Percentiles rank a stretch among this genome's conserved stretches.
Conservation (phyloP, 2,329 filamentous ascomycete species). For the Neurospora sp. region DNA sequence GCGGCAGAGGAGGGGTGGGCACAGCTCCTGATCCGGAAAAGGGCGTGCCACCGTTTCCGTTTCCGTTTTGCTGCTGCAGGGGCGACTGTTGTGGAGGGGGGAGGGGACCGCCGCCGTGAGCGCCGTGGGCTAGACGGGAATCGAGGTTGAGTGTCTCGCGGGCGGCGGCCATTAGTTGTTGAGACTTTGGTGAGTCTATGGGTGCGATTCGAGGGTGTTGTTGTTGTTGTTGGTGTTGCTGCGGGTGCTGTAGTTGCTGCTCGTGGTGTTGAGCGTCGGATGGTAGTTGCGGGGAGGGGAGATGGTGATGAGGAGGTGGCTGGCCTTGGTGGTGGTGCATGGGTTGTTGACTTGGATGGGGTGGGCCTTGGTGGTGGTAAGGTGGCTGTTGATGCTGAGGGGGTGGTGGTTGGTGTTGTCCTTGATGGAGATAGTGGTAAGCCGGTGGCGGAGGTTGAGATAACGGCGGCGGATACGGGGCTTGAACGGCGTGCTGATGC, state of each 20-base stretch:
- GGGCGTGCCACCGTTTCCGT: background rate
- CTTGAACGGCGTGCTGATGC: background rate
- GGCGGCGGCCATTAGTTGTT: background rate
- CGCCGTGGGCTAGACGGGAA: background rate
- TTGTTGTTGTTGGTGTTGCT: background rate
- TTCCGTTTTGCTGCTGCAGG: background rate
- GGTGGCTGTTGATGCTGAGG: background rate
- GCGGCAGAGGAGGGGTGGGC: background rate
- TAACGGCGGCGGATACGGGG: background rate
- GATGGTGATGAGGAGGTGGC: constrained; percentile 3
- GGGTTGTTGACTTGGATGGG: background rate
- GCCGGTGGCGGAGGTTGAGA: constrained; percentile 6
- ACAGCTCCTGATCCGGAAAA: background rate
- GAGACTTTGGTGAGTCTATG: background rate
- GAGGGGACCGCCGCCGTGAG: background rate
- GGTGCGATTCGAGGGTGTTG: background rate
- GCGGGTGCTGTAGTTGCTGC: background rate
- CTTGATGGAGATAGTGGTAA: constrained; percentile 2
- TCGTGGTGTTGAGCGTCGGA: background rate
- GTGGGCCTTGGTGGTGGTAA: background rate
- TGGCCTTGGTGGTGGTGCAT: constrained; percentile 5
- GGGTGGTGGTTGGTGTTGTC: background rate
- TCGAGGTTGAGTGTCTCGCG: background rate
- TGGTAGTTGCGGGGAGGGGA: constrained; percentile 5
- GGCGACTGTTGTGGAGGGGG: background rate